Percentiles rank a stretch among this genome's conserved stretches.
phyloP scores from a whole-genome alignment of 129 eudicot species.

The Mikania micrantha region DNA sequence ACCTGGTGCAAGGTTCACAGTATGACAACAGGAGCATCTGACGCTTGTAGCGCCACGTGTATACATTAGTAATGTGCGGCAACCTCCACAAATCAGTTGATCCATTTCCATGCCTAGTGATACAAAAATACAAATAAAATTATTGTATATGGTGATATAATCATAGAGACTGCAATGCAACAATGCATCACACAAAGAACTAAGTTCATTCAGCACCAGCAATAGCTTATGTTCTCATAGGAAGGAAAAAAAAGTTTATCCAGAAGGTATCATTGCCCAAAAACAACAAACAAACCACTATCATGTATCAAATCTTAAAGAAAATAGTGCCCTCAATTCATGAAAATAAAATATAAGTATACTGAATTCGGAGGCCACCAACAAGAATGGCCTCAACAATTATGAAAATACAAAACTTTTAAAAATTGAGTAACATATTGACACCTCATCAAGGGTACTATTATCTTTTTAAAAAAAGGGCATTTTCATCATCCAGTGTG shows the following conservation, averaged over 20 bases:
- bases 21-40: constrained; percentile 83
- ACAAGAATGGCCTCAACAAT: neutral
- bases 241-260: neutral
- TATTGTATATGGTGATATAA: neutral
- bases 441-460: neutral
- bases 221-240: neutral
- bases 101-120: constrained; percentile 72
- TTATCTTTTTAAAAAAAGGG: neutral
- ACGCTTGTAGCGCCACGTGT: constrained; percentile 85
- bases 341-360: neutral
- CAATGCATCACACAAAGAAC: neutral
- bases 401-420: neutral
- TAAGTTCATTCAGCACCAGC: neutral
- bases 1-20: constrained; percentile 79
- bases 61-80: constrained; percentile 73
- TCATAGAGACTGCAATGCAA: neutral
- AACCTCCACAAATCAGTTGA: constrained; percentile 78
- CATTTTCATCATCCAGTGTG: neutral
- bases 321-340: neutral
- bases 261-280: neutral
- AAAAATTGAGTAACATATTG: neutral
- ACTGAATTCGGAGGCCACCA: neutral
- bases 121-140: neutral
- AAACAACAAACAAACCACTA: neutral
- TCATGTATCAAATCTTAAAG: neutral